Conservation (phyloP, 2,329 filamentous ascomycete genomes). For the Dactylellina haptotyla region DNA sequence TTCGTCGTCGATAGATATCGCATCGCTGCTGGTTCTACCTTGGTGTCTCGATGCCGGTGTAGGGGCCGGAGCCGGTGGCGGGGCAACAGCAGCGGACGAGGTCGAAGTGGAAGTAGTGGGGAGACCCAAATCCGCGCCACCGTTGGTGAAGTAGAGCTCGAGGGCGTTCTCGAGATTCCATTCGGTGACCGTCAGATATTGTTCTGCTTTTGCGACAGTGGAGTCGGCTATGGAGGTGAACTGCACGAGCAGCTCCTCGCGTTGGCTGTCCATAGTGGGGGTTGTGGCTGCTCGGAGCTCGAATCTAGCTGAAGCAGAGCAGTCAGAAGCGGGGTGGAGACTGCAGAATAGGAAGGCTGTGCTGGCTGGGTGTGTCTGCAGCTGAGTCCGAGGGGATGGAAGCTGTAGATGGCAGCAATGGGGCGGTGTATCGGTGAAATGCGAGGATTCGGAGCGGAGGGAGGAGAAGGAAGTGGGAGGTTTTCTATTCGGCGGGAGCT, state of each 20-base stretch:
- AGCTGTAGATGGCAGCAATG: background rate
- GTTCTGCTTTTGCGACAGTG: slow-evolving; percentile 75
- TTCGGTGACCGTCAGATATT: slow-evolving; percentile 86
- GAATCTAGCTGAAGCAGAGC: background rate
- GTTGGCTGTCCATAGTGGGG: slow-evolving; percentile 67
- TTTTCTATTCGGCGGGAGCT: no score
- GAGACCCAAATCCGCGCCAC: slow-evolving; percentile 70
- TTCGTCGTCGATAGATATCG: slow-evolving; percentile 62
- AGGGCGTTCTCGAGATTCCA: slow-evolving; percentile 86
- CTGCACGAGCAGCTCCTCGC: slow-evolving; percentile 72
- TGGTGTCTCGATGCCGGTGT: slow-evolving; percentile 26
- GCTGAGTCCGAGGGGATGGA: background rate
- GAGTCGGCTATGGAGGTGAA: slow-evolving; percentile 85
- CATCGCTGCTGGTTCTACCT: slow-evolving; percentile 61
- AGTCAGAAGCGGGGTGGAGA: background rate
- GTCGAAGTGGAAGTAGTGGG: slow-evolving; percentile 57
- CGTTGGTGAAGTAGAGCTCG: slow-evolving; percentile 88
- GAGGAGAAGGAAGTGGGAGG: background rate
- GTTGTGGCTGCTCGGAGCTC: background rate
- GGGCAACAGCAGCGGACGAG: slow-evolving; percentile 61
- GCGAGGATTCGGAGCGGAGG: no score
- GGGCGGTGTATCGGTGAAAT: background rate
- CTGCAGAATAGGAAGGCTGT: background rate
- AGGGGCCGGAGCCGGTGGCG: slow-evolving; percentile 57
- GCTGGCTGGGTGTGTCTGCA: background rate